Conservation (phyloP, 495 filamentous ascomycete species). For the Trichoderma asperelloides region DNA sequence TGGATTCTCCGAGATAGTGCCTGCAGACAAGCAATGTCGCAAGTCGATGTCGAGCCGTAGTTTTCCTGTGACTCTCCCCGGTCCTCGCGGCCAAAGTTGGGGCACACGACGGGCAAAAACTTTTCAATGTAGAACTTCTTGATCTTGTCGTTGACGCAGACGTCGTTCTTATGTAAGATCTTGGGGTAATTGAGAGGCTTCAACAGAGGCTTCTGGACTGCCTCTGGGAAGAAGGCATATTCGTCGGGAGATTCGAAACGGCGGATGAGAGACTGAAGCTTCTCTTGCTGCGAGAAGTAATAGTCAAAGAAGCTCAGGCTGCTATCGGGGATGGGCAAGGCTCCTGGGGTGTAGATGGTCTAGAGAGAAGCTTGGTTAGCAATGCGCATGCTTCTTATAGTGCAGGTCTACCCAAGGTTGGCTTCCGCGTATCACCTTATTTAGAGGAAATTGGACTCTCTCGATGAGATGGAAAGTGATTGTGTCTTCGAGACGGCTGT, state of each 20-base stretch:
- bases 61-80: constrained; percentile 85
- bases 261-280: constrained; percentile 84
- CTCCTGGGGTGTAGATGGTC: constrained; percentile 75
- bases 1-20: constrained; percentile 87
- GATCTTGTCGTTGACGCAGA: constrained; percentile 84
- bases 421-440: constrained; percentile 32
- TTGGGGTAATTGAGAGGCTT: constrained; percentile 81
- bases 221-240: constrained; percentile 91
- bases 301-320: constrained; percentile 82
- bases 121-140: constrained; percentile 74
- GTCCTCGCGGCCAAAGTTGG: constrained; percentile 61
- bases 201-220: constrained; percentile 70
- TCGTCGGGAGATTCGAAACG: constrained; percentile 96
- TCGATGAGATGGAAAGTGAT: constrained; percentile 99
- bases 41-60: constrained; percentile 86
- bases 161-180: constrained; percentile 85
- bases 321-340: constrained; percentile 66
- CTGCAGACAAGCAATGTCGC: constrained; percentile 85
- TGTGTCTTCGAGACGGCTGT: constrained; percentile 90
- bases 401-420: background rate
- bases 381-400: background rate
- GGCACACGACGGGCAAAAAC: constrained; percentile 75
- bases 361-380: background rate
- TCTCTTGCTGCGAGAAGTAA: constrained; percentile 82
- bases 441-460: constrained; percentile 92